Conservation (phyloP, 2,329 filamentous ascomycete species). For the Phoma sp. region DNA sequence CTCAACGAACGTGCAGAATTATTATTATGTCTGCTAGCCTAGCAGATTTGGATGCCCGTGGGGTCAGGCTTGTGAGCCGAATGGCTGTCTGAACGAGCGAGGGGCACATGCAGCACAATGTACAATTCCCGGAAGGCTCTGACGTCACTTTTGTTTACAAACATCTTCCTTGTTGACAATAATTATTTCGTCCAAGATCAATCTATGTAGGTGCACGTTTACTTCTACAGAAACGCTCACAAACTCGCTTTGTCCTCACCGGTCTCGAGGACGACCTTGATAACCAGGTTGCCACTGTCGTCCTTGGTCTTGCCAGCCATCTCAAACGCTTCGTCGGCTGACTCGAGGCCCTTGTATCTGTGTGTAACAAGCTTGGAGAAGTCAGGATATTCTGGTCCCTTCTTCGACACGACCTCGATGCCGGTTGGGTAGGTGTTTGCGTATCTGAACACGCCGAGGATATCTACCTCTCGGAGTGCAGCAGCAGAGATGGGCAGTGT, state of each 20-base stretch:
- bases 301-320: constrained; percentile 73
- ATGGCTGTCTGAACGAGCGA: background rate
- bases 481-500: constrained; percentile 75
- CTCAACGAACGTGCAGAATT: constrained; percentile 4
- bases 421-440: constrained; percentile 76
- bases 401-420: constrained; percentile 63
- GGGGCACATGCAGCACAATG: background rate
- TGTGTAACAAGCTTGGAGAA: constrained; percentile 77
- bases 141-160: constrained; percentile 12
- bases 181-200: too few species aligned
- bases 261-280: constrained; percentile 69
- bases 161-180: background rate
- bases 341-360: constrained; percentile 68
- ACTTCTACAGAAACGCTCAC: constrained; percentile 7
- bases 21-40: background rate
- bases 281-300: constrained; percentile 69
- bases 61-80: background rate
- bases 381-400: constrained; percentile 60
- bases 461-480: constrained; percentile 76
- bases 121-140: too few species aligned
- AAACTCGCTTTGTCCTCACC: constrained; percentile 34
- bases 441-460: constrained; percentile 79
- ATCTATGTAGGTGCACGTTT: background rate
- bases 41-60: background rate
- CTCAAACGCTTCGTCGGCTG: constrained; percentile 69